Evolutionary conservation across 345 rosid species (phyloP).

Genomic region (Ceriops tagal): DNA sequence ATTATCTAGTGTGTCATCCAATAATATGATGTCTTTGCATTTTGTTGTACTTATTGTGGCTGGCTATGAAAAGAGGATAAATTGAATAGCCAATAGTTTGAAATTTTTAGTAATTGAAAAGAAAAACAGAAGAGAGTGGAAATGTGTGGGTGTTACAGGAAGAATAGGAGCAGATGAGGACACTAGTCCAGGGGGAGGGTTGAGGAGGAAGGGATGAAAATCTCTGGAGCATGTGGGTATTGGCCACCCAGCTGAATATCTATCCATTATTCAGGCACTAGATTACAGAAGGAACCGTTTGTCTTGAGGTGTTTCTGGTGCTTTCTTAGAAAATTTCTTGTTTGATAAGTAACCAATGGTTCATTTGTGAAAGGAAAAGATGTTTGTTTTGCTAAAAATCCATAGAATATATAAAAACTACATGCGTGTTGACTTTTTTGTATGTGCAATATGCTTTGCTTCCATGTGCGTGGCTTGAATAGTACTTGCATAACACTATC

Average conservation of each 20-base stretch:
- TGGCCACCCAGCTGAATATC: neutral
- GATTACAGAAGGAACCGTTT: neutral
- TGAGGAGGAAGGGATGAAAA: neutral
- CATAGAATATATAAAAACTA: neutral
- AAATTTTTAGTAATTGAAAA: no score
- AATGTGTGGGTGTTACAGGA: no score
- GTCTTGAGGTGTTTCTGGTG: neutral
- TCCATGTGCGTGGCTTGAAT: constrained; percentile 4
- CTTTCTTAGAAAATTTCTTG: neutral
- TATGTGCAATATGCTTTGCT: constrained; percentile 6
- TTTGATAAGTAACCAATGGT: neutral
- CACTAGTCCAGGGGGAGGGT: no score
- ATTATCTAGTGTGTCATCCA: neutral
- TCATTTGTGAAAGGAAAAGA: neutral
- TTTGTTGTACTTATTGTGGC: no score
- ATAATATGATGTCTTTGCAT: neutral
- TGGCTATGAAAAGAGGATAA: no score
- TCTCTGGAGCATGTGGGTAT: neutral
- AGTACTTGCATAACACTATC: neutral
- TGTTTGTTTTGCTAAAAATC: neutral
- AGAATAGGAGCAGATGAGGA: no score
- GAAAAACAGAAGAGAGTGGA: no score
- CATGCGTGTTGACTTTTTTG: neutral
- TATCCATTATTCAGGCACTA: neutral
- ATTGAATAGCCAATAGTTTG: no score